Conservation (phyloP, 2,329 filamentous ascomycete species). For the Coleophoma cylindrospora region DNA sequence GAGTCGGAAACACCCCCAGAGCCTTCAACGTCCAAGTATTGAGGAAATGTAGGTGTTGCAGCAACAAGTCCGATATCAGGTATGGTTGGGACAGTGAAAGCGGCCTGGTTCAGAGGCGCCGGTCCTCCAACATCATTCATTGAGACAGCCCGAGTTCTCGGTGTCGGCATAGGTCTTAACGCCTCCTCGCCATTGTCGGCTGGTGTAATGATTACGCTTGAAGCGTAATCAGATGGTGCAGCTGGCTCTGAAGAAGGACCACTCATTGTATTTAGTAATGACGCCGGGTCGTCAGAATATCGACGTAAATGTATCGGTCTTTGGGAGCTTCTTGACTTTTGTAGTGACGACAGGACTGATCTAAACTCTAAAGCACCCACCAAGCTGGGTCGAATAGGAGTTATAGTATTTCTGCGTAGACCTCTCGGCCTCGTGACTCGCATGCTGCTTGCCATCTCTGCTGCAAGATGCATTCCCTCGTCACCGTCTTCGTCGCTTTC, state of each 20-base stretch:
- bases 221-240: constrained; percentile 29
- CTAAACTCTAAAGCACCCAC: constrained; percentile 92
- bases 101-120: constrained; percentile 13
- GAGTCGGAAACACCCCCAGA: constrained; percentile 12
- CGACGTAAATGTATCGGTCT: constrained; percentile 64
- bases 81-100: constrained; percentile 19
- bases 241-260: constrained; percentile 38
- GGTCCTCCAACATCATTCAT: constrained; percentile 19
- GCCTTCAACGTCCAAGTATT: constrained; percentile 15
- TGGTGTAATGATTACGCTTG: constrained; percentile 32
- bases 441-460: constrained; percentile 92
- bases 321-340: constrained; percentile 73
- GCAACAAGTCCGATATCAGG: constrained; percentile 26
- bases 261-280: constrained; percentile 24
- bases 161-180: constrained; percentile 8
- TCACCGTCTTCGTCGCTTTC: constrained; percentile 45
- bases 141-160: constrained; percentile 23
- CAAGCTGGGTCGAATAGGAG: constrained; percentile 85
- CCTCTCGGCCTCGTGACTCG: constrained; percentile 68
- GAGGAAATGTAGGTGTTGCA: constrained; percentile 34
- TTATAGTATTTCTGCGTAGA: constrained; percentile 67
- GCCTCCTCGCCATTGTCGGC: constrained; percentile 16
- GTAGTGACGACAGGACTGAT: constrained; percentile 81
- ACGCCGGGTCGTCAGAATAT: constrained; percentile 55
- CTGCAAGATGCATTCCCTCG: constrained; percentile 62